phyloP scores from a whole-genome alignment of 495 filamentous ascomycete species.

The Pyrenula aspistea region DNA sequence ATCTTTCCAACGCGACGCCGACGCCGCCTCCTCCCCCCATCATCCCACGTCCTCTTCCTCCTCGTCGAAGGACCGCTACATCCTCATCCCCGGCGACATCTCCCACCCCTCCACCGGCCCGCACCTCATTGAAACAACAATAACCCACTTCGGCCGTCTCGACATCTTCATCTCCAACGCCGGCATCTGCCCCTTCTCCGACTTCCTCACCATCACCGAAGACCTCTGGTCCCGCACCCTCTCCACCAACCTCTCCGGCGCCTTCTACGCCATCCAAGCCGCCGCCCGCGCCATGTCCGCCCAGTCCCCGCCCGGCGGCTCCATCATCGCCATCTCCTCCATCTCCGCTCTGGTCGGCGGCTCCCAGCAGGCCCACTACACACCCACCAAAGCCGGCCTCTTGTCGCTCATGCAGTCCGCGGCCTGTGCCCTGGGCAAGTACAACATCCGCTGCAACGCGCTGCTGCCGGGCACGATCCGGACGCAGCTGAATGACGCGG shows the following conservation, averaged over 20 bases:
- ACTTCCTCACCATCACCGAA: constrained; percentile 56
- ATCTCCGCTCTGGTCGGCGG: constrained; percentile 81
- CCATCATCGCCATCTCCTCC: constrained; percentile 74
- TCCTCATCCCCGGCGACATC: constrained; percentile 54
- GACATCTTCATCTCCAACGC: constrained; percentile 86
- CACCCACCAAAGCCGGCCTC: constrained; percentile 82
- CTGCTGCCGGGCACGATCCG: constrained; percentile 74
- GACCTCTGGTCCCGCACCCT: constrained; percentile 55
- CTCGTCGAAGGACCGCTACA: constrained; percentile 17
- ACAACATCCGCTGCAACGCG: constrained; percentile 75
- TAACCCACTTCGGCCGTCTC: constrained; percentile 43
- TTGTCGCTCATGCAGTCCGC: constrained; percentile 74
- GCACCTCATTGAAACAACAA: constrained; percentile 42
- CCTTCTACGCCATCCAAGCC: constrained; percentile 76
- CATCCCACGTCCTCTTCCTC: neutral
- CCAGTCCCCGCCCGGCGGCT: constrained; percentile 51
- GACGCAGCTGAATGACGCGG: constrained; percentile 79
- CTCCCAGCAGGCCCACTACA: constrained; percentile 72
- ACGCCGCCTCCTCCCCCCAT: neutral
- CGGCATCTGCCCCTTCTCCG: constrained; percentile 71
- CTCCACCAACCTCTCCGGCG: constrained; percentile 70
- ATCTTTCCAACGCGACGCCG: constrained; percentile 39
- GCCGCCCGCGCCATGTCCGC: constrained; percentile 69
- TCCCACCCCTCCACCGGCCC: constrained; percentile 49
- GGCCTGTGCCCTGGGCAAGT: constrained; percentile 64